phyloP scores from a whole-genome alignment of 2,329 filamentous ascomycete genomes.

The Bipolaris sorokiniana region DNA sequence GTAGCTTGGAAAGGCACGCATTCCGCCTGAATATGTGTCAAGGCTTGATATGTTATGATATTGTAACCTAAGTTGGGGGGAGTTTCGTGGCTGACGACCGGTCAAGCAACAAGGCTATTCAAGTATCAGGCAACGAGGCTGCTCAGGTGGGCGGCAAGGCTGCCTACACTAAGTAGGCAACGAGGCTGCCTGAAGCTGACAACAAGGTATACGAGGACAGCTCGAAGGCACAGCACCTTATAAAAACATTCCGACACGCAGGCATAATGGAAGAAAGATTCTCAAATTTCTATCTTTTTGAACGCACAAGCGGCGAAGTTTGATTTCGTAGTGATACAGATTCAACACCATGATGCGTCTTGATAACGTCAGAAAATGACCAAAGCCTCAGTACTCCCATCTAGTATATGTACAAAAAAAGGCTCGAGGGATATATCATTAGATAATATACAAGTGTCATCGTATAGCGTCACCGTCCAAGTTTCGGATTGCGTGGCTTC shows the following conservation, averaged over 20 bases:
- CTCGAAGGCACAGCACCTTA: neutral
- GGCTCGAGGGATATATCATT: neutral
- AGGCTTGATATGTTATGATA: neutral
- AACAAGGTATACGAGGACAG: too few species aligned
- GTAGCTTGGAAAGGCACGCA: neutral
- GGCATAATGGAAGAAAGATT: neutral
- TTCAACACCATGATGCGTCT: slow-evolving; percentile 5
- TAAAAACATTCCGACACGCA: neutral
- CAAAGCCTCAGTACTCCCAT: neutral
- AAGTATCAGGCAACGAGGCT: too few species aligned
- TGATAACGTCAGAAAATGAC: slow-evolving; percentile 15
- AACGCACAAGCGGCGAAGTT: neutral
- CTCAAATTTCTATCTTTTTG: neutral
- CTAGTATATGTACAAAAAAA: neutral
- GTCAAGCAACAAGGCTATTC: too few species aligned
- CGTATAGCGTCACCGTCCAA: neutral
- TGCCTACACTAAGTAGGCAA: too few species aligned
- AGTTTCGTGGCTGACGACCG: too few species aligned
- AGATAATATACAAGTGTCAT: slow-evolving; percentile 2
- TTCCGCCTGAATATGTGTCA: neutral
- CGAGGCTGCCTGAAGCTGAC: too few species aligned
- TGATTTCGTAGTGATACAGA: slow-evolving; percentile 4
- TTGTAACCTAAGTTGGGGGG: neutral
- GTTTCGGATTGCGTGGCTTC: neutral
- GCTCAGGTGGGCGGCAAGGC: too few species aligned